phyloP scores from a whole-genome alignment of 768 basidiomycete genomes.

The Boletus sp. region DNA sequence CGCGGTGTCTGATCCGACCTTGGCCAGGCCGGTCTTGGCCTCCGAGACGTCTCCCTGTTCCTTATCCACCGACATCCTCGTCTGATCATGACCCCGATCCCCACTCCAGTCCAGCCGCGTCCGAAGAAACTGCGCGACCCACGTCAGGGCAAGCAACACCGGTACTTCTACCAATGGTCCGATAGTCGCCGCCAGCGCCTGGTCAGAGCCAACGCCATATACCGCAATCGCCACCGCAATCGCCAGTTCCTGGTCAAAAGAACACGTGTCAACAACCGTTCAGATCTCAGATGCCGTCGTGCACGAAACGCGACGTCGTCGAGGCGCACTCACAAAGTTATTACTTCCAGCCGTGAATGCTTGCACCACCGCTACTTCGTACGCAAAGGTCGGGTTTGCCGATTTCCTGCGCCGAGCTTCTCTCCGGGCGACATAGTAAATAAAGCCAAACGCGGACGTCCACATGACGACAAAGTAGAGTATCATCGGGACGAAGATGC shows the following conservation, averaged over 20 bases:
- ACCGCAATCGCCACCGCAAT: constrained; percentile 79
- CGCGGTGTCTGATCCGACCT: no score
- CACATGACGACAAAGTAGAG: constrained; percentile 81
- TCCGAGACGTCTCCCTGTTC: neutral
- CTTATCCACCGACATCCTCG: neutral
- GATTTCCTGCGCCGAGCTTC: constrained; percentile 18
- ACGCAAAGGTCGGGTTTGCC: constrained; percentile 36
- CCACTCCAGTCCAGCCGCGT: constrained; percentile 39
- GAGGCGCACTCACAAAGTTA: constrained; percentile 54
- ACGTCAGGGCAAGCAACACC: constrained; percentile 65
- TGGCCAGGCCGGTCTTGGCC: neutral
- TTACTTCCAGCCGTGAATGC: constrained; percentile 79
- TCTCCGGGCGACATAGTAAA: constrained; percentile 45
- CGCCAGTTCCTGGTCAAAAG: constrained; percentile 58
- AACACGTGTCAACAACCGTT: neutral
- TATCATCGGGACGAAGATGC: constrained; percentile 76
- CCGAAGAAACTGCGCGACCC: constrained; percentile 52
- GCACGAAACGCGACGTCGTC: neutral
- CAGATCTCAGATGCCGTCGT: neutral
- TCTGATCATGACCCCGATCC: neutral
- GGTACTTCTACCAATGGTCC: constrained; percentile 80
- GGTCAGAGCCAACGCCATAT: constrained; percentile 72
- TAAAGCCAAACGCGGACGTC: constrained; percentile 54
- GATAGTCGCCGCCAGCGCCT: constrained; percentile 79
- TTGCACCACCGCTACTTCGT: constrained; percentile 74